These are phyloP conservation scores for Trichothecium sympodiale DNA, from an alignment of 2,329 filamentous ascomycete species.

Conservation along the genomic window DNA sequence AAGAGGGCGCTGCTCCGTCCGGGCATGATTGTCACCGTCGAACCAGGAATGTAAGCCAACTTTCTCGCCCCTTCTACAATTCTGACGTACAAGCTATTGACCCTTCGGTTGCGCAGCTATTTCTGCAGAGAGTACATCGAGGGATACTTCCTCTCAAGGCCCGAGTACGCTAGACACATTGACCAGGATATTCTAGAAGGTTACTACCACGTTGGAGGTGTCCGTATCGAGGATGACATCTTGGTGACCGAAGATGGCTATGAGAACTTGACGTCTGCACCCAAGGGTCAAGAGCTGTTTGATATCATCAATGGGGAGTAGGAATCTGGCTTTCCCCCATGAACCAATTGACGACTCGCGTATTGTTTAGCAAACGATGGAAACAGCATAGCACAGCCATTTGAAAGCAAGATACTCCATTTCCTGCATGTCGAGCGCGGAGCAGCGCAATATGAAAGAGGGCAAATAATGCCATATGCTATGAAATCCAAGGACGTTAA, in stretches of 20 bases:
- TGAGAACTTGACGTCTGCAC: conserved; percentile 71
- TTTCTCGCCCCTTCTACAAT: neutral
- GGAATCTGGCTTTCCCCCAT: too few relatives aligned
- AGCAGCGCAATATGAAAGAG: too few relatives aligned
- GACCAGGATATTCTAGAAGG: conserved; percentile 51
- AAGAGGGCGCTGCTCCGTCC: conserved; percentile 33
- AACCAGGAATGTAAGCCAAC: conserved; percentile 56
- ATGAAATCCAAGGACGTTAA: too few relatives aligned
- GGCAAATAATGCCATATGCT: too few relatives aligned
- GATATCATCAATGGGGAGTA: conserved; percentile 40
- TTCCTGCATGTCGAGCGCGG: too few relatives aligned
- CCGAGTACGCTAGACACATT: conserved; percentile 51
- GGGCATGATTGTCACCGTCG: conserved; percentile 66
- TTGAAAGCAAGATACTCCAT: too few relatives aligned
- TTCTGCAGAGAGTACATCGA: conserved; percentile 66
- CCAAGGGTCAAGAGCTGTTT: conserved; percentile 64
- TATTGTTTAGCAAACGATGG: too few relatives aligned
- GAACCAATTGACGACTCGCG: too few relatives aligned
- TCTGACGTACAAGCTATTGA: too few relatives aligned
- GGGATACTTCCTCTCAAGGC: conserved; percentile 51
- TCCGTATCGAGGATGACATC: conserved; percentile 87
- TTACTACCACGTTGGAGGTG: conserved; percentile 74
- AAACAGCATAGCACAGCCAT: too few relatives aligned
- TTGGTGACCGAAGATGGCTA: conserved; percentile 66
- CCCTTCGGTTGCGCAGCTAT: too few relatives aligned